These are phyloP conservation scores for Plenodomus lindquistii DNA, from an alignment of 2,329 filamentous ascomycete genomes.

Conservation along the genomic window DNA sequence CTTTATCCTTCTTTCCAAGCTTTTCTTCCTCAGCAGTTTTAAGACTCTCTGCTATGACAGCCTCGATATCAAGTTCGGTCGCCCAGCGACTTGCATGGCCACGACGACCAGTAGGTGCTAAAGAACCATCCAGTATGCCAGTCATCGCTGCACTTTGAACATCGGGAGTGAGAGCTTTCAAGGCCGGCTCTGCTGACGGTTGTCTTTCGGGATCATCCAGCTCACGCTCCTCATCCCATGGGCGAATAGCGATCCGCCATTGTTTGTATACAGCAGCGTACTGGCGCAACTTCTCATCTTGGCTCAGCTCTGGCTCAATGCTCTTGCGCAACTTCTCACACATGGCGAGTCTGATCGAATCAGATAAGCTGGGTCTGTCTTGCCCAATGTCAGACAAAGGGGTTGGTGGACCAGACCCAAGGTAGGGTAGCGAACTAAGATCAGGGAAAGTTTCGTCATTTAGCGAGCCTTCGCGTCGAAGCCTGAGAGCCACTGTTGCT, in stretches of 20 bases:
- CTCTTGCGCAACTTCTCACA: constrained; percentile 38
- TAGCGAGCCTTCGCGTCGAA: constrained; percentile 33
- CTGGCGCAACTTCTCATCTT: constrained; percentile 34
- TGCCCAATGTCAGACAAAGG: constrained; percentile 50
- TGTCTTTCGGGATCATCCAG: constrained; percentile 43
- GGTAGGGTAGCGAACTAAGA: constrained; percentile 50
- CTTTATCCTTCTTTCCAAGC: constrained; percentile 64
- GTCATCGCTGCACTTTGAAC: constrained; percentile 32
- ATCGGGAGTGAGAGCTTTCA: constrained; percentile 54
- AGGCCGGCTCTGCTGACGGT: constrained; percentile 39
- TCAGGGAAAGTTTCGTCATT: constrained; percentile 47
- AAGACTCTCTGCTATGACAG: constrained; percentile 72
- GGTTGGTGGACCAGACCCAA: constrained; percentile 49
- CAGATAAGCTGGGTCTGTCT: constrained; percentile 43
- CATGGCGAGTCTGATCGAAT: constrained; percentile 42
- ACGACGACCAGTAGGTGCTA: constrained; percentile 34
- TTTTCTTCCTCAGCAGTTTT: constrained; percentile 69
- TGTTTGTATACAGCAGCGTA: constrained; percentile 46
- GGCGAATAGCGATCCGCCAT: constrained; percentile 48
- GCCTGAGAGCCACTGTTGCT: constrained; percentile 36
- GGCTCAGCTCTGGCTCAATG: constrained; percentile 33
- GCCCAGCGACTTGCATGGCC: constrained; percentile 39
- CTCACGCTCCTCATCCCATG: constrained; percentile 48
- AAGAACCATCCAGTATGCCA: constrained; percentile 32
- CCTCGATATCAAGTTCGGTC: constrained; percentile 74